phyloP scores from a whole-genome alignment of 2,329 filamentous ascomycete genomes.

The Alternaria incomplexa region DNA sequence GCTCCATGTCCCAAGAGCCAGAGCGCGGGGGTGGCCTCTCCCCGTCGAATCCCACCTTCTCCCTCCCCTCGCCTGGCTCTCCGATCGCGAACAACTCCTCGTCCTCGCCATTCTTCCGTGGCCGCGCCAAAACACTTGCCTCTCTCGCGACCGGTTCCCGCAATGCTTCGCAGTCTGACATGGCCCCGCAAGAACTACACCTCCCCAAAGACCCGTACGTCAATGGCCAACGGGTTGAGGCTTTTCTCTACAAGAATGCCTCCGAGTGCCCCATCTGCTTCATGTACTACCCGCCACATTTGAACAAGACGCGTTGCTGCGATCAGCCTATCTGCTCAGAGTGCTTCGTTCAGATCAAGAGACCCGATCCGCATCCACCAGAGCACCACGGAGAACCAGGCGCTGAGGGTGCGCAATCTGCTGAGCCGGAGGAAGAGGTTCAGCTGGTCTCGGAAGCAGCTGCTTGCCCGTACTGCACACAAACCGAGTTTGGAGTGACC shows the following conservation, averaged over 20 bases:
- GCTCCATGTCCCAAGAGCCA: slow-evolving; percentile 80
- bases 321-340: slow-evolving; percentile 97
- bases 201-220: slow-evolving; percentile 84
- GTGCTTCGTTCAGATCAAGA: slow-evolving; percentile 98
- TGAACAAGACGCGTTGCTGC: slow-evolving; percentile 94
- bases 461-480: slow-evolving; percentile 92
- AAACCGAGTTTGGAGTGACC: slow-evolving; percentile 94
- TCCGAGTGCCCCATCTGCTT: slow-evolving; percentile 96
- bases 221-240: slow-evolving; percentile 92
- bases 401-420: slow-evolving; percentile 38
- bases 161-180: slow-evolving; percentile 73
- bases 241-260: slow-evolving; percentile 90
- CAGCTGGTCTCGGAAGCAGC: slow-evolving; percentile 89
- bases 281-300: slow-evolving; percentile 89
- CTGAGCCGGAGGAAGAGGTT: slow-evolving; percentile 58
- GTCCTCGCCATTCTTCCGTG: slow-evolving; percentile 70
- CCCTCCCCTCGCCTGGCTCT: slow-evolving; percentile 64
- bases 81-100: slow-evolving; percentile 52
- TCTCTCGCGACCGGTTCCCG: slow-evolving; percentile 79
- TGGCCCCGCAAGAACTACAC: slow-evolving; percentile 77
- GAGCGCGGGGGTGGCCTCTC: slow-evolving; percentile 67
- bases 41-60: slow-evolving; percentile 67
- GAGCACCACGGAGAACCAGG: slow-evolving; percentile 67
- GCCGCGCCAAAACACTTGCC: slow-evolving; percentile 86
- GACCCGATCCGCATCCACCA: slow-evolving; percentile 86